These are phyloP conservation scores for Cryptosporidium sp. DNA, from an alignment of 169 alveolate genomes.

Conservation along the genomic window DNA sequence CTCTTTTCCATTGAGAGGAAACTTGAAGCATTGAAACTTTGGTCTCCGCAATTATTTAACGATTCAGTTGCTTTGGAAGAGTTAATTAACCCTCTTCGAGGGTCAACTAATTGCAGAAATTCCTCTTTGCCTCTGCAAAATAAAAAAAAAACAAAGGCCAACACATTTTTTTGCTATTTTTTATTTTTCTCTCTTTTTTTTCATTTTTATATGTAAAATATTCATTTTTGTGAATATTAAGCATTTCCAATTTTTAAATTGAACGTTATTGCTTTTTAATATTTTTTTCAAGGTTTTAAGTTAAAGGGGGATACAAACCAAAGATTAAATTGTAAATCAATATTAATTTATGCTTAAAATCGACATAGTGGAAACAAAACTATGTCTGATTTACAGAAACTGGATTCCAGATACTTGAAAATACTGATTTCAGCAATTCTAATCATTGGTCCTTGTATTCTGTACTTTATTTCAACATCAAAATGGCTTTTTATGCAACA, in stretches of 20 bases:
- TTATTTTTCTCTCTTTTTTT: background rate
- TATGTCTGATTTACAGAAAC: background rate
- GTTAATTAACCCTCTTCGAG: background rate
- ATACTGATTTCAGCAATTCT: constrained; percentile 13
- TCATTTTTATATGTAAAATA: background rate
- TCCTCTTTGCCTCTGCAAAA: background rate
- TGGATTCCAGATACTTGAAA: constrained; percentile 1
- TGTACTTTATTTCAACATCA: constrained; percentile 17
- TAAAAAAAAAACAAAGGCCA: background rate
- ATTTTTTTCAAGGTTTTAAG: no score
- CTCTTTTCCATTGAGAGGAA: no score
- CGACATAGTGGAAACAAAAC: background rate
- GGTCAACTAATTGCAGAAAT: background rate
- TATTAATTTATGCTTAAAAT: background rate
- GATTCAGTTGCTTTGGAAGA: background rate
- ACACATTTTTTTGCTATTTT: constrained; percentile 31
- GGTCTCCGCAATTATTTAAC: background rate
- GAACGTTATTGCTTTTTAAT: background rate
- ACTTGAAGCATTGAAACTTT: background rate
- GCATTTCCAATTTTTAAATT: background rate
- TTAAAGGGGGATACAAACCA: background rate
- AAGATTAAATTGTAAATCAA: background rate
- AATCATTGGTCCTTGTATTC: constrained; percentile 55
- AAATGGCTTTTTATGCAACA: constrained; percentile 29
- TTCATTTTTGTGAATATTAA: background rate